Base-by-base conservation (phyloP, 2,329 filamentous ascomycete species). In the Trichoderma sp. region DNA sequence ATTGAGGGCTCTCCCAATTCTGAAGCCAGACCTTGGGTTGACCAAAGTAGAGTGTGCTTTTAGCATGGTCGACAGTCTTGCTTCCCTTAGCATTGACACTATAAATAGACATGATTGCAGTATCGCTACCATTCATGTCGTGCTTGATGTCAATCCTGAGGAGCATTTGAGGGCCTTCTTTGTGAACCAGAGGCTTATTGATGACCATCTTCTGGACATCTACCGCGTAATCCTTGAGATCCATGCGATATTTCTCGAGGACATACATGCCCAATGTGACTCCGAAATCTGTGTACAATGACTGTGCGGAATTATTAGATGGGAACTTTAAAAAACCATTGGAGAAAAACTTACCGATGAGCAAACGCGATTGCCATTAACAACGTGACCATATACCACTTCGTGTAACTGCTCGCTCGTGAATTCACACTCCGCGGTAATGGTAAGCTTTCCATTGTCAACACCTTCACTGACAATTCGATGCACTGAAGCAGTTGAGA, bases 371-470 rank as follows among this genome's bases (percentile, higher is more conserved):
- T 87, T 86, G 64, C 89, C 90, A 77, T 93, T 92, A 78, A 92
- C 90, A 76, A 89, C 82, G 78, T 93, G 91, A 30, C 91, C 91
- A 63, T 84, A 84, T 70, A 92, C 88, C 9, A 90, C 85, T 62
- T 80, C 72, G 77, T 87, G 86, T 28, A 93, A 83, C 75, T 92
- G 88, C 43, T 88, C 85, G 43, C 91, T 87, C 28, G 86, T 86
- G 62, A 93, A 83, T 74, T 92, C 90, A 12, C 90, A 90, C 80
- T 92, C 90, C 9, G 90, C 88, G 74, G 91, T 85, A 28, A 92
- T 82, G 39, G 84, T 84, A 56, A 86, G 89, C 6, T 34, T 30
- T 39, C 71, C 75, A 6, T 57, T 63, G 6, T 65, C 34, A 12
- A 47, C 51, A 2, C 18, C 9, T 47, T 71, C 69, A 14, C 57